Evolutionary conservation across 139 green algal genomes (phyloP), one percentile per base, ranked within the genome.

Genomic region (Dunaliella primolecta): DNA sequence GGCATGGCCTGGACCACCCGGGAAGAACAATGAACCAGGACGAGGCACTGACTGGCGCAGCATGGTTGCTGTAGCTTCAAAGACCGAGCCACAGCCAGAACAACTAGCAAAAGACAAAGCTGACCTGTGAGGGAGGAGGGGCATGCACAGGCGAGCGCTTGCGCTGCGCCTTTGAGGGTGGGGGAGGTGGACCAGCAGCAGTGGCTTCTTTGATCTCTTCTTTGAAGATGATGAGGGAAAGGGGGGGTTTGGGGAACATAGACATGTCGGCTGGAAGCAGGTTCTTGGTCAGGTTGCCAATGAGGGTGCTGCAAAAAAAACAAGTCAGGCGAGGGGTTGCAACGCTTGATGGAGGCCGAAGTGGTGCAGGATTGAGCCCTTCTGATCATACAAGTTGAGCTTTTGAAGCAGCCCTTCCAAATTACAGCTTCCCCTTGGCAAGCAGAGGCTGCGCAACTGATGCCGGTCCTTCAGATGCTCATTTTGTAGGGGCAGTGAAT

Each of bases 231-330:
- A 88, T 25, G 2, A 2, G 23, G 2, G 85, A 79, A 0, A 46
- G 30, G 24, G 85, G 85, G 0, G 74, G 72, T 74, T 82, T 85
- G 29, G 85, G 85, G 55, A 85, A 88, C 2, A 78, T 70, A 2
- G 80, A 30, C 24, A 84, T 15, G 85, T 85, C 78, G 46, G 85
- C 36, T 56, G 85, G 85, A 57, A 85, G 82, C 1, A 75, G 72
- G 29, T 34, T 30, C 75, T 78, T 74, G n/a, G 75, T 33, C 55
- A 88, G 72, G 35, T 77, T 21, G 1, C 46, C 29, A 3, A 85
- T 34, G 1, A 88, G 72, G 36, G 78, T 79, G 72, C 85, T 88
- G 75, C 15, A 56, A 11, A 46, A 0, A 21, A 30, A 21, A 74
- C 35, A 46, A 1, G 2, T 36, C 1, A 1, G 30, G 1, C 35